Percentiles rank a stretch among this genome's conserved stretches.
These are phyloP conservation scores for Triticum dicoccoides DNA, from an alignment of 176 grass and related monocot species.

Conservation along the genomic window DNA sequence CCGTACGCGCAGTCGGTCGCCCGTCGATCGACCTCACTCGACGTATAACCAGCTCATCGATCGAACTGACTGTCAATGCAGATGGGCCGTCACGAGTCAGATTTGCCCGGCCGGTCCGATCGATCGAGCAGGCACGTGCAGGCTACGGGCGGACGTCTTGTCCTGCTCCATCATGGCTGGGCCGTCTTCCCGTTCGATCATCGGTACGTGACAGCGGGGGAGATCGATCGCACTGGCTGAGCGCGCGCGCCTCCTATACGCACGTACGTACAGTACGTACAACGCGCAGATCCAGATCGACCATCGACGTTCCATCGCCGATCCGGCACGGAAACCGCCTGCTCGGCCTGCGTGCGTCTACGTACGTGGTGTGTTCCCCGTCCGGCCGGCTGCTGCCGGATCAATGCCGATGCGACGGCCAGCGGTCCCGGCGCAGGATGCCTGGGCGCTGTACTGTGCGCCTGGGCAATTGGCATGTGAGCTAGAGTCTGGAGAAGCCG, in stretches of 20 bases:
- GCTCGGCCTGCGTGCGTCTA: neutral
- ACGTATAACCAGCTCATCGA: too few relatives aligned
- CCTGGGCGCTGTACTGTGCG: too few relatives aligned
- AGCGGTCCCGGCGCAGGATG: neutral
- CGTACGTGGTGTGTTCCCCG: neutral
- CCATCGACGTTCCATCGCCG: too few relatives aligned
- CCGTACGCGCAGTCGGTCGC: too few relatives aligned
- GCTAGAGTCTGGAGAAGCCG: too few relatives aligned
- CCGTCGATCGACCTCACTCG: too few relatives aligned
- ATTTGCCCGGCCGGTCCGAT: too few relatives aligned
- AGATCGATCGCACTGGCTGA: neutral
- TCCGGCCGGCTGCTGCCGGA: neutral
- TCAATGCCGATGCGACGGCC: conserved; percentile 7
- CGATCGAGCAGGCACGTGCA: too few relatives aligned
- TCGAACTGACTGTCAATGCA: too few relatives aligned
- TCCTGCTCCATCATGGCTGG: neutral
- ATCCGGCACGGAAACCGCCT: neutral
- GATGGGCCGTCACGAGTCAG: too few relatives aligned
- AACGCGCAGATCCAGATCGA: neutral
- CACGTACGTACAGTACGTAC: neutral
- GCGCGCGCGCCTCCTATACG: neutral
- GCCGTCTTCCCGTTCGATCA: neutral
- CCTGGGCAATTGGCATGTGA: neutral
- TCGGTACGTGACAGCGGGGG: neutral
- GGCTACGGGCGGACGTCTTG: neutral